Base-by-base conservation (phyloP, 176 grass and related monocot species). In the Oryza rufipogon region DNA sequence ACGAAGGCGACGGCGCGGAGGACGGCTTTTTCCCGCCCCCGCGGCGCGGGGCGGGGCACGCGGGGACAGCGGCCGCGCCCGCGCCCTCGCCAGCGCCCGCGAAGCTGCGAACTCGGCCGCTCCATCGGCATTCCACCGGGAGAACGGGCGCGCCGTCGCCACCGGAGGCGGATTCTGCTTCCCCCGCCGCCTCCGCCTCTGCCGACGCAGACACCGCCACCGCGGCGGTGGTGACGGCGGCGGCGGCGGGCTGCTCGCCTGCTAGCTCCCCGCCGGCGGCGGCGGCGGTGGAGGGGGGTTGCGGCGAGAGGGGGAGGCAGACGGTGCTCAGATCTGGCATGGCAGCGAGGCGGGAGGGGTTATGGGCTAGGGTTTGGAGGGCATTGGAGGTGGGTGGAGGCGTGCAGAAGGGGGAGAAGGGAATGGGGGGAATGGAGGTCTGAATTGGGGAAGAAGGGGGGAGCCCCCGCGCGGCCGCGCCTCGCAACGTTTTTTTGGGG, bases 321-420 rank as follows among this genome's bases (percentile, higher is more conserved):
- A 78, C 68, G 56, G 74, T 90, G 79, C 83, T 83, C 77, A 90
- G 88, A 86, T 90, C 84, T 70, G 79, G 88, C 88, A 90, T 90
- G 68, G 88, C 88, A 44, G 46, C 70, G 47, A 25, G 64, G 28
- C 13, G 36, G 22, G 2, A 42, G 64, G 36, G 25, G 11, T 33
- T 63, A n/a, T 2, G 79, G 19, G 54, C 64, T 89, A 86, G 88
- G 88, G 83, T 82, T 82, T 83, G 73, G 88, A 61, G 68, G 60
- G 58, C 87, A 89, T 89, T 68, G 87, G 61, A 56, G 76, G 61
- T 58, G 81, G 65, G 65, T 73, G 51, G 81, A 63, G 76, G 0
- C 81, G 64, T 63, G 26, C 39, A 33, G 51, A 74, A 68, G 6
- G 3, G 19, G 19, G 54, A 58, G 54, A 56, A 56, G 1, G 7